A percentile compares a stretch with the other conserved stretches of the same genome.
phyloP scores from a whole-genome alignment of 2,329 filamentous ascomycete species.

The Diaporthe amygdali region DNA sequence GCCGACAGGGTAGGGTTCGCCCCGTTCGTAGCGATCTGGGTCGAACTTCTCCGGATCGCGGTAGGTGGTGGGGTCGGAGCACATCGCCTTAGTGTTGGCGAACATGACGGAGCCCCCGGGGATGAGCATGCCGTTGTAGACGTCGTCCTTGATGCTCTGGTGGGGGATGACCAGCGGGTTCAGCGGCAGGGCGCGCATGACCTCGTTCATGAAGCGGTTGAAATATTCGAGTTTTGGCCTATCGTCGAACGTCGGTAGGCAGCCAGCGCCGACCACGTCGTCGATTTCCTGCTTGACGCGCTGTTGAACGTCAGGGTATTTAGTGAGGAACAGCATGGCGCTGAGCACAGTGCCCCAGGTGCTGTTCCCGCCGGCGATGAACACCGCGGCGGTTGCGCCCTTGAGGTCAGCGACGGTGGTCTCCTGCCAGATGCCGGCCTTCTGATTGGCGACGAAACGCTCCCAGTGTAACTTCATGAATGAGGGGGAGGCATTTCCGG shows the following conservation, averaged over 20 bases:
- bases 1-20: conserved; percentile 51
- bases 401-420: conserved; percentile 51
- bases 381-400: conserved; percentile 53
- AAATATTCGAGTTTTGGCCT: conserved; percentile 47
- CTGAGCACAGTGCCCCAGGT: conserved; percentile 48
- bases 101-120: conserved; percentile 53
- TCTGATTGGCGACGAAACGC: conserved; percentile 34
- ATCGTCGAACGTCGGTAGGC: conserved; percentile 54
- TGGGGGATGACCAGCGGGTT: conserved; percentile 60
- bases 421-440: conserved; percentile 36
- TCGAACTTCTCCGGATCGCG: conserved; percentile 48
- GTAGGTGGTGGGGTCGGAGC: conserved; percentile 46
- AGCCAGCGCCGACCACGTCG: conserved; percentile 46
- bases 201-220: conserved; percentile 52
- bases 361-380: conserved; percentile 52
- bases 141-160: conserved; percentile 56
- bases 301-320: conserved; percentile 47
- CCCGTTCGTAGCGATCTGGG: conserved; percentile 50
- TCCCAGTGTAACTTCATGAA: conserved; percentile 38
- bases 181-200: conserved; percentile 49
- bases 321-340: conserved; percentile 47
- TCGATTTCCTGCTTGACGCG: conserved; percentile 55
- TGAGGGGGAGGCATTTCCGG: conserved; percentile 36
- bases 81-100: conserved; percentile 49
- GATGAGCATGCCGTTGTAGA: conserved; percentile 62